phyloP scores from a whole-genome alignment of 2,329 filamentous ascomycete species.

The Phaeosphaeria sp. region DNA sequence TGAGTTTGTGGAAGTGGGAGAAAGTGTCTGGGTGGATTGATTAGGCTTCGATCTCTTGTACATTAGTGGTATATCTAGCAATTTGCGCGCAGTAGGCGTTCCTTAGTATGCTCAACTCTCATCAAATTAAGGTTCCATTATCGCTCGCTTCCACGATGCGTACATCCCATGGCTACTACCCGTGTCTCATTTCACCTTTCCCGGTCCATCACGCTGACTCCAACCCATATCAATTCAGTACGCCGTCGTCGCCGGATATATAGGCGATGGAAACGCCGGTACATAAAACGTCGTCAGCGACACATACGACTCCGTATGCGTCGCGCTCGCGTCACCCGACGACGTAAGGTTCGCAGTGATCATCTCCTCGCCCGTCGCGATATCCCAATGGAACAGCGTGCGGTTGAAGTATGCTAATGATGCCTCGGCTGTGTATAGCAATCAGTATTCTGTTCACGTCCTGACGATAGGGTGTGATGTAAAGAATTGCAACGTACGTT shows the following conservation, averaged over 20 bases:
- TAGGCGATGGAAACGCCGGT: constrained; percentile 15
- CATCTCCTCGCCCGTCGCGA: constrained; percentile 43
- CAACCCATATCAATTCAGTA: constrained; percentile 12
- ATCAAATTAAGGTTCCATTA: too few relatives aligned
- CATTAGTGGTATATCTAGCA: too few relatives aligned
- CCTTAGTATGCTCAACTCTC: too few relatives aligned
- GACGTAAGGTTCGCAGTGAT: constrained; percentile 45
- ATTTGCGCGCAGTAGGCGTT: too few relatives aligned
- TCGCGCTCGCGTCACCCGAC: constrained; percentile 44
- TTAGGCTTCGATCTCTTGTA: neutral
- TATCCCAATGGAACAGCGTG: constrained; percentile 44
- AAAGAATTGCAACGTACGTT: constrained; percentile 29
- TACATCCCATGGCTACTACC: too few relatives aligned
- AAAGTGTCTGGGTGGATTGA: constrained; percentile 12
- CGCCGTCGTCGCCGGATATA: constrained; percentile 18
- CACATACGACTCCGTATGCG: constrained; percentile 49
- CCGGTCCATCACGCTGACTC: too few relatives aligned
- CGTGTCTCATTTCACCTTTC: too few relatives aligned
- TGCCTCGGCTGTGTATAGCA: constrained; percentile 29
- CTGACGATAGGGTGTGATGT: too few relatives aligned
- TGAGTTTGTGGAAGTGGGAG: constrained; percentile 4
- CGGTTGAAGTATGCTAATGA: constrained; percentile 47
- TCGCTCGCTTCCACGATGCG: too few relatives aligned
- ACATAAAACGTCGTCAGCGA: constrained; percentile 32
- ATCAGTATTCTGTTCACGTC: neutral